Percentiles rank a stretch among this genome's conserved stretches.
Evolutionary conservation across 257 asterid genomes (phyloP).

Genomic region (Primulina eburnea): DNA sequence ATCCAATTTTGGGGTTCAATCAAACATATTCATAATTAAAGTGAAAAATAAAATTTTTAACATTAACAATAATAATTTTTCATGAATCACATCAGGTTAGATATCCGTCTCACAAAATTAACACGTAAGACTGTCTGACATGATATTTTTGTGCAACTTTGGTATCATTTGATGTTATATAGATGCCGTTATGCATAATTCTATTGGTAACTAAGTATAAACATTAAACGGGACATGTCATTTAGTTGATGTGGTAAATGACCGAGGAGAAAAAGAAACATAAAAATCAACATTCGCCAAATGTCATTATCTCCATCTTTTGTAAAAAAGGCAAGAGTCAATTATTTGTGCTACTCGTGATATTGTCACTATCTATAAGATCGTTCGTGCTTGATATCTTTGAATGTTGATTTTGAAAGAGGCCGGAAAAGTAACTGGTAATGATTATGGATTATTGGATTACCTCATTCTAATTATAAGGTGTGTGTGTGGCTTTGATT

Average conservation of each 20-base stretch:
- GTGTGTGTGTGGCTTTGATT: no score
- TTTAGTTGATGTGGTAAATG: background rate
- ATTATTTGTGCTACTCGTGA: background rate
- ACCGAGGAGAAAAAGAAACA: background rate
- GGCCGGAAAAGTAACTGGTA: background rate
- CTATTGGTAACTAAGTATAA: no score
- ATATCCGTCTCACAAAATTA: no score
- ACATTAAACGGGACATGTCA: background rate
- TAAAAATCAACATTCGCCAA: background rate
- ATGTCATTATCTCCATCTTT: background rate
- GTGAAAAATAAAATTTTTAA: no score
- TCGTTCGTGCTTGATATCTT: background rate
- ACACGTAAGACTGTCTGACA: no score
- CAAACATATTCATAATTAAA: no score
- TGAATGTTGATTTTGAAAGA: background rate
- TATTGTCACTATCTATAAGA: background rate
- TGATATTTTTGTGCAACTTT: no score
- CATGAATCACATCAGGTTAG: no score
- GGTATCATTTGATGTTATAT: background rate
- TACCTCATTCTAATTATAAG: no score
- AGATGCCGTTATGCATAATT: no score
- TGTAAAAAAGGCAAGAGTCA: background rate
- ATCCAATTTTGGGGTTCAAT: background rate
- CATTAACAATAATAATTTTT: no score
- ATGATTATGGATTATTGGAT: background rate